A percentile compares a stretch with the other conserved stretches of the same genome.
These are phyloP conservation scores for Gentiana dahurica DNA, from an alignment of 257 asterid genomes.

Conservation along the genomic window DNA sequence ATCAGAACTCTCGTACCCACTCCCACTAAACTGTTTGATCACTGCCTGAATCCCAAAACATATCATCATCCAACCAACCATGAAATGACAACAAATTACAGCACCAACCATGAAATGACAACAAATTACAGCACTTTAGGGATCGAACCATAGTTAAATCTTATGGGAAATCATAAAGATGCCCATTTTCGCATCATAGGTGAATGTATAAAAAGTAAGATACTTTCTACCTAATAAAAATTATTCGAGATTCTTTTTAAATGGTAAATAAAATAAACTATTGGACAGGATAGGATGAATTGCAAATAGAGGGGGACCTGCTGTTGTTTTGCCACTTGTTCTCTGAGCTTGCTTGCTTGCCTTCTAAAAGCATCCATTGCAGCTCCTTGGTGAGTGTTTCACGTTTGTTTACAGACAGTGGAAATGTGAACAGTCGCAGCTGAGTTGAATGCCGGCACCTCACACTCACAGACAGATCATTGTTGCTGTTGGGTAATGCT, in stretches of 20 bases:
- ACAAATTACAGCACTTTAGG: background rate
- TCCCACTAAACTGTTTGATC: constrained; percentile 81
- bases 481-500: no score
- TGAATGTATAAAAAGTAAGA: background rate
- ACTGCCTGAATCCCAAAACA: constrained; percentile 51
- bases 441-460: no score
- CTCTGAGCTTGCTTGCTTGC: constrained; percentile 84
- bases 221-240: no score
- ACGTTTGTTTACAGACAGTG: no score
- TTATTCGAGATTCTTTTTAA: no score
- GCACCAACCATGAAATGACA: background rate
- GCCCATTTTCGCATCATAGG: background rate
- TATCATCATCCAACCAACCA: background rate
- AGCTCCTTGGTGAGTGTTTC: background rate
- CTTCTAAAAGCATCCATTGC: constrained; percentile 87
- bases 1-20: constrained; percentile 88
- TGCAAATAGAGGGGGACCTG: constrained; percentile 35
- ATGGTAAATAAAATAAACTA: no score
- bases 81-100: background rate
- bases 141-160: no score
- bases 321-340: constrained; percentile 96
- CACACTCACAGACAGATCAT: no score
- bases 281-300: background rate
- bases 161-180: background rate
- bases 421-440: no score